These are phyloP conservation scores for Malus sieversii DNA, from an alignment of 306 rosid species.

Conservation along the genomic window DNA sequence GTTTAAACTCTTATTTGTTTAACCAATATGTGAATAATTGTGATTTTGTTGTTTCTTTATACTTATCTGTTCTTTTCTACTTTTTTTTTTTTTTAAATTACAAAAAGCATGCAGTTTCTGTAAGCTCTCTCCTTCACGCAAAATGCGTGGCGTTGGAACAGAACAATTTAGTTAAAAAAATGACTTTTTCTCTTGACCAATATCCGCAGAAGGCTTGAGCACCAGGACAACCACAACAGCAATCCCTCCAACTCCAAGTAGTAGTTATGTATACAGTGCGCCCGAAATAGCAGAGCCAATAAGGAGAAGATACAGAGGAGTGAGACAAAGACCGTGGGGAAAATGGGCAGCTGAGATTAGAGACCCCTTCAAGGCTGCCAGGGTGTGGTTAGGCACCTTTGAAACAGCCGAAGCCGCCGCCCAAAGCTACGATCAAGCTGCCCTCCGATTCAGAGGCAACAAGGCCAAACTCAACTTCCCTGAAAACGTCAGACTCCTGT, in stretches of 20 bases:
- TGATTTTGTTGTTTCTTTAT: neutral
- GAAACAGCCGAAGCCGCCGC: conserved; percentile 46
- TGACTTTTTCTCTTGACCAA: neutral
- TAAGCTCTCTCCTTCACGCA: no score
- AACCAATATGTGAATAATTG: neutral
- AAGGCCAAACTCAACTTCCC: conserved; percentile 51
- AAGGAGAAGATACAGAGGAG: conserved; percentile 47
- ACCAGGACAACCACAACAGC: neutral
- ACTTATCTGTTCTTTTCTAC: neutral
- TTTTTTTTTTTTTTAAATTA: neutral
- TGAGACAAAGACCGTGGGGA: conserved; percentile 49
- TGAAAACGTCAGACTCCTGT: conserved; percentile 36
- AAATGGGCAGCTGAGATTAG: conserved; percentile 50
- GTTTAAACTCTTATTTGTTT: no score
- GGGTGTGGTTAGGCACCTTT: conserved; percentile 48
- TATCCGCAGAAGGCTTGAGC: neutral
- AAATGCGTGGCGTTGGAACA: neutral
- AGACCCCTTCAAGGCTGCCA: conserved; percentile 39
- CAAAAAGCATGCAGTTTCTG: neutral
- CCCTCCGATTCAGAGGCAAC: conserved; percentile 42
- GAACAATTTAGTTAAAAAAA: neutral
- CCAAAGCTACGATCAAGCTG: conserved; percentile 40
- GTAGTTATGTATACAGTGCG: conserved; percentile 21
- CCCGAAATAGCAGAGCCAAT: conserved; percentile 4
- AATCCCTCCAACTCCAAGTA: neutral